Percentiles rank a stretch among this genome's conserved stretches.
phyloP scores from a whole-genome alignment of 176 grass and related monocot genomes.

The Olyra latifolia region DNA sequence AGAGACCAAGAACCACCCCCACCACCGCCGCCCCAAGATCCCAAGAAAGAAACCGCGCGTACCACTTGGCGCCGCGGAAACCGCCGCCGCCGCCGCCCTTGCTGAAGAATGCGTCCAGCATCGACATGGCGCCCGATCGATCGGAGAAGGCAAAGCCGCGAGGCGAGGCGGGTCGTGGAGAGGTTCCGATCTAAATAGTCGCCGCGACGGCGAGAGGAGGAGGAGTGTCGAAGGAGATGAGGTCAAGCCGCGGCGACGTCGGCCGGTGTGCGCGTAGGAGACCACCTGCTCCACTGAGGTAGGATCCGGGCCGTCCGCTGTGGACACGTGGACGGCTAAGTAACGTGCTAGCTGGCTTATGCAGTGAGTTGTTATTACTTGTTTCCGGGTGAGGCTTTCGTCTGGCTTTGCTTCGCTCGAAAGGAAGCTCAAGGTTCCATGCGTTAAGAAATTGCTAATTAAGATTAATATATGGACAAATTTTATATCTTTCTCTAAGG shows the following conservation, averaged over 20 bases:
- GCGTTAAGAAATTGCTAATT: too few relatives aligned
- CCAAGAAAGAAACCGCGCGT: background rate
- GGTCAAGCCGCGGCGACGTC: constrained; percentile 27
- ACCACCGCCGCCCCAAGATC: background rate
- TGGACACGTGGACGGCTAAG: background rate
- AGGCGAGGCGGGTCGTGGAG: too few relatives aligned
- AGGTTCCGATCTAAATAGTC: constrained; percentile 2
- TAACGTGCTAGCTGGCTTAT: too few relatives aligned
- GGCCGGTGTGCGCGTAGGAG: constrained; percentile 24
- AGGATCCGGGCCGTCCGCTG: background rate
- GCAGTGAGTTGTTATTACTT: too few relatives aligned
- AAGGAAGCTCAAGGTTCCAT: constrained; percentile 28
- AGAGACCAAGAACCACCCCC: background rate
- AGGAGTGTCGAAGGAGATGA: background rate
- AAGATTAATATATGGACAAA: too few relatives aligned
- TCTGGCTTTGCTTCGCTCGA: constrained; percentile 24
- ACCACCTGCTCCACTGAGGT: constrained; percentile 20
- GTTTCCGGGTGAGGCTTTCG: background rate
- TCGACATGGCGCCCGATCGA: constrained; percentile 57
- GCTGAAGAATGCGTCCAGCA: constrained; percentile 92
- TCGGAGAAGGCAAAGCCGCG: background rate
- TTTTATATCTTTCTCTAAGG: too few relatives aligned
- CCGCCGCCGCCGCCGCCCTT: constrained; percentile 53
- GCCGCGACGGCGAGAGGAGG: background rate
- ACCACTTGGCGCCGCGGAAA: constrained; percentile 89